These are phyloP conservation scores for Clonostachys rosea DNA, from an alignment of 2,329 filamentous ascomycete species.

Conservation along the genomic window DNA sequence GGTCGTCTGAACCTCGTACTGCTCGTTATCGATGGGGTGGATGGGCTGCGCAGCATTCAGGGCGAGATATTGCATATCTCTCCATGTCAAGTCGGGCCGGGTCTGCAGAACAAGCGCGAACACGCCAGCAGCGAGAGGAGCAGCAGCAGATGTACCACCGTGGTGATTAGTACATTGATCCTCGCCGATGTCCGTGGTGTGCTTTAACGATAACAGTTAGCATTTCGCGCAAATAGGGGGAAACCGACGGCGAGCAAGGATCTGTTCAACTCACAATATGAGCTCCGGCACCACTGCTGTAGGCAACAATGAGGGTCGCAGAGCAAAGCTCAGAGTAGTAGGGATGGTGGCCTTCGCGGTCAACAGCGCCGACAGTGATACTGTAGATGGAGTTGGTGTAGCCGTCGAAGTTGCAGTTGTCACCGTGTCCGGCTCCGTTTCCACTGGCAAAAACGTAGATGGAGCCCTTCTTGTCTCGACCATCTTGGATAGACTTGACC, in stretches of 20 bases:
- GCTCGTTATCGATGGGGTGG: constrained; percentile 61
- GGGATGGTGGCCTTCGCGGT: constrained; percentile 80
- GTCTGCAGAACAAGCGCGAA: constrained; percentile 83
- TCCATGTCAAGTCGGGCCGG: constrained; percentile 84
- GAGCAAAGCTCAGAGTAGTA: constrained; percentile 97
- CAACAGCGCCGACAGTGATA: constrained; percentile 91
- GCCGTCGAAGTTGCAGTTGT: constrained; percentile 96
- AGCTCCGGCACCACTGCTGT: constrained; percentile 86
- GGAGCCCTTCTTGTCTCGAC: constrained; percentile 76
- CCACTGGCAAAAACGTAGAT: constrained; percentile 95
- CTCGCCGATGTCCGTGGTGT: constrained; percentile 89
- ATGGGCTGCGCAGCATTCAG: constrained; percentile 80
- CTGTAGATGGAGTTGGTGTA: constrained; percentile 99
- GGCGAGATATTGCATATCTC: constrained; percentile 89
- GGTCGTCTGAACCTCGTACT: constrained; percentile 76
- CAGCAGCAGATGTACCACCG: constrained; percentile 92
- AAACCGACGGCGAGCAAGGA: too few species aligned
- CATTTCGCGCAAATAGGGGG: neutral
- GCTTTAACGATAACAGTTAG: constrained; percentile 31
- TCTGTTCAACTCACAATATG: constrained; percentile 58
- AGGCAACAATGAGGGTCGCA: constrained; percentile 92
- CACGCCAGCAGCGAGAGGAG: constrained; percentile 86
- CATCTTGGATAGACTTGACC: constrained; percentile 86
- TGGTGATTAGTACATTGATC: constrained; percentile 78
- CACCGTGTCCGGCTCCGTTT: constrained; percentile 80